phyloP scores from a whole-genome alignment of 768 basidiomycete species.

The Leccinum variicolor region DNA sequence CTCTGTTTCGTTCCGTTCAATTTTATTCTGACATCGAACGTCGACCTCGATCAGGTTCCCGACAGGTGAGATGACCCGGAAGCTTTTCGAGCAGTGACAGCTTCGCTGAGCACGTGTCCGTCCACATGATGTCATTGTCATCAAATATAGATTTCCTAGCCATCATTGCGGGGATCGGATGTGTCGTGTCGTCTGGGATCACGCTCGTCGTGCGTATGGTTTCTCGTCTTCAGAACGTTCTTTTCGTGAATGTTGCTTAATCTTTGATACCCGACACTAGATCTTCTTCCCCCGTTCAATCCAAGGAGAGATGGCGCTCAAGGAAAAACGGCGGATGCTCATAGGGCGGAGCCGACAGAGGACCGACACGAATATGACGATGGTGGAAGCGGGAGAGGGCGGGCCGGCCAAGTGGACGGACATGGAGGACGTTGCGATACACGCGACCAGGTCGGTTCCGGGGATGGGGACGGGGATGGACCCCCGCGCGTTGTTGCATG shows the following conservation, averaged over 20 bases:
- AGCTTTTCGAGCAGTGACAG: no score
- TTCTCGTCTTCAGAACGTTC: not conserved
- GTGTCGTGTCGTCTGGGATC: conserved; percentile 64
- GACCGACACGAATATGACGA: not conserved
- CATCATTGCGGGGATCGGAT: conserved; percentile 57
- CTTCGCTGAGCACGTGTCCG: not conserved
- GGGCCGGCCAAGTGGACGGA: not conserved
- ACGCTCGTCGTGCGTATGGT: conserved; percentile 60
- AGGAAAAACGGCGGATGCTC: conserved; percentile 39
- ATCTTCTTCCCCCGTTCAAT: conserved; percentile 84
- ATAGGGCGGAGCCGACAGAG: not conserved
- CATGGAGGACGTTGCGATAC: not conserved
- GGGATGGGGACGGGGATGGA: no score
- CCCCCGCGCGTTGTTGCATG: not conserved
- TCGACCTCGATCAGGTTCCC: conserved; percentile 20
- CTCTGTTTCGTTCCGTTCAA: not conserved
- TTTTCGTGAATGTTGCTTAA: not conserved
- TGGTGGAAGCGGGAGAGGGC: not conserved
- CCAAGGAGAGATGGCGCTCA: conserved; percentile 56
- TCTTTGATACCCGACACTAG: conserved; percentile 29
- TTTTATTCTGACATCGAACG: not conserved
- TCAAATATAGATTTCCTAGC: conserved; percentile 50
- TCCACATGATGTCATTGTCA: not conserved
- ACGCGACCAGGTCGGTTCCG: not conserved
- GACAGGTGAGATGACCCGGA: conserved; percentile 15